Percentiles rank a stretch among this genome's conserved stretches.
Evolutionary conservation across 768 basidiomycete species (phyloP).

Genomic region (Psilocybe cyanescens): DNA sequence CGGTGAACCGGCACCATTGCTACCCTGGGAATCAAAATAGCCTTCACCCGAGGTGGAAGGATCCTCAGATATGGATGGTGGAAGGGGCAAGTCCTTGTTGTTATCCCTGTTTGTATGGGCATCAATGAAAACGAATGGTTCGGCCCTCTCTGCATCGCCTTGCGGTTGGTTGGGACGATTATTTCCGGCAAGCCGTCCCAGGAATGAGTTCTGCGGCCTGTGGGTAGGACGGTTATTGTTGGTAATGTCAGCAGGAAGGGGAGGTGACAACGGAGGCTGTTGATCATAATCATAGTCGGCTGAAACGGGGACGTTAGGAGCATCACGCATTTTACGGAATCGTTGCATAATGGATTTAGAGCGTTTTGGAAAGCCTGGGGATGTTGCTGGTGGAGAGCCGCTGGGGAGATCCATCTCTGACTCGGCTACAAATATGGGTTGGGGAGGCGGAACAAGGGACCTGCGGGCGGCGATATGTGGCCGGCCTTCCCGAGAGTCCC

Average conservation of each 20-base stretch:
- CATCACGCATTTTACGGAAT: constrained; percentile 86
- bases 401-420: constrained; percentile 40
- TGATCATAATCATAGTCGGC: constrained; percentile 46
- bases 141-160: constrained; percentile 37
- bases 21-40: constrained; percentile 52
- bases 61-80: constrained; percentile 28
- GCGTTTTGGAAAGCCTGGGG: constrained; percentile 64
- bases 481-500: constrained; percentile 37
- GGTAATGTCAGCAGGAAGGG: constrained; percentile 36
- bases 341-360: constrained; percentile 87
- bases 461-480: constrained; percentile 49
- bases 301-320: constrained; percentile 79
- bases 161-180: constrained; percentile 31
- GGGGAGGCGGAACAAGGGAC: constrained; percentile 72
- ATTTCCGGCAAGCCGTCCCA: constrained; percentile 67
- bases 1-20: constrained; percentile 32
- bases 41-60: constrained; percentile 37
- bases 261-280: constrained; percentile 52
- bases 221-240: constrained; percentile 61
- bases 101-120: constrained; percentile 32
- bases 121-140: constrained; percentile 73
- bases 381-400: constrained; percentile 44
- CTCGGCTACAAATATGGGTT: constrained; percentile 79
- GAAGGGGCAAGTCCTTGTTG: constrained; percentile 61
- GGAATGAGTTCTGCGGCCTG: constrained; percentile 72